Conservation (phyloP, 2,329 filamentous ascomycete species). For the Grosmannia clavigera region DNA sequence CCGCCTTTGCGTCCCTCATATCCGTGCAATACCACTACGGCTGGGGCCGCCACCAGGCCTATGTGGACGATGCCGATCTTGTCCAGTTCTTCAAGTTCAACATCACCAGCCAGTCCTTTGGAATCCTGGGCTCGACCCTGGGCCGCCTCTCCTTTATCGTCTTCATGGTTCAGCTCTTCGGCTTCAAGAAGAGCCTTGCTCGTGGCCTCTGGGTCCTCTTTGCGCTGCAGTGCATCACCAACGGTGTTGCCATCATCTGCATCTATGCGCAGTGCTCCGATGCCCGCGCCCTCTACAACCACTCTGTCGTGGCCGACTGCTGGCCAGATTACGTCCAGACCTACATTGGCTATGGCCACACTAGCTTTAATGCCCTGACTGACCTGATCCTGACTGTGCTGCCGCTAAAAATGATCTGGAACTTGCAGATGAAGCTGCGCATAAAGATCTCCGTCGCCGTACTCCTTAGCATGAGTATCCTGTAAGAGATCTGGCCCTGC, state of each 20-base stretch:
- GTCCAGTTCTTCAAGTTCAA: background rate
- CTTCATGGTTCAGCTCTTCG: constrained; percentile 1
- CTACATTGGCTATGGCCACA: constrained; percentile 3
- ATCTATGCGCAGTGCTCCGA: constrained; percentile 1
- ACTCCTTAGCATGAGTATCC: background rate
- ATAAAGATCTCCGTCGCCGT: background rate
- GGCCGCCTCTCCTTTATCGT: constrained; percentile 2
- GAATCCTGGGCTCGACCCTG: background rate
- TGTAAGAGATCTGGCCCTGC: background rate
- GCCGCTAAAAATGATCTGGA: constrained; percentile 1
- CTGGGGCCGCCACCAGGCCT: constrained; percentile 1
- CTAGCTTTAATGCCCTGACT: constrained; percentile 2
- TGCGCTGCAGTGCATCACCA: background rate
- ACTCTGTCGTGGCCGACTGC: background rate
- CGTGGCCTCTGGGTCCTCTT: background rate
- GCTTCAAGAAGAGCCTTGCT: background rate
- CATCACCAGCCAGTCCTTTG: background rate
- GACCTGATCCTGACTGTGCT: constrained; percentile 2
- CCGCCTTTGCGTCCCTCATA: background rate
- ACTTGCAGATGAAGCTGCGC: constrained; percentile 4
- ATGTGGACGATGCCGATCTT: background rate
- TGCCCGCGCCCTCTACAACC: background rate
- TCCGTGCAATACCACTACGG: constrained; percentile 1
- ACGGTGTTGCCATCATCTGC: background rate
- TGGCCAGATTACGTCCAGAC: constrained; percentile 1